Conservation (phyloP, 1,139 yeast genomes). For the Protomyces macrosporus region DNA sequence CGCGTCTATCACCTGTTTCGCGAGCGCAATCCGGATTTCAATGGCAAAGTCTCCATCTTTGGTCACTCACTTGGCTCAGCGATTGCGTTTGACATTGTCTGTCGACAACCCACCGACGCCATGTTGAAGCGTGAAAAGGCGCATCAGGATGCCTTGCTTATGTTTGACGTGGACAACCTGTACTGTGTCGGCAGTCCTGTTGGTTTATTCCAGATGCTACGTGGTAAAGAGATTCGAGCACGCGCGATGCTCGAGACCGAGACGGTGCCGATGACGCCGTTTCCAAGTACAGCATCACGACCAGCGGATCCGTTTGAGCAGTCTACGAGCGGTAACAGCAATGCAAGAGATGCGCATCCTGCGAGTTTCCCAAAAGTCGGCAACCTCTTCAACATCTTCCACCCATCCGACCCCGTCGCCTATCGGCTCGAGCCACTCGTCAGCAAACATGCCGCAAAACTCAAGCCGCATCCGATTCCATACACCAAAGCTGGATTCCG, state of each 20-base stretch:
- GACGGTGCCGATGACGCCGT: conserved; percentile 7
- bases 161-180: conserved; percentile 65
- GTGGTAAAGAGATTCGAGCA: conserved; percentile 33
- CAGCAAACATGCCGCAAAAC: conserved; percentile 40
- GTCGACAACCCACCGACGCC: conserved; percentile 47
- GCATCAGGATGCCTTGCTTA: neutral
- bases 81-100: conserved; percentile 69
- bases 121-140: neutral
- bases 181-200: conserved; percentile 87
- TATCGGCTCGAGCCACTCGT: conserved; percentile 42
- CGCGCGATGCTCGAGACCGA: conserved; percentile 1
- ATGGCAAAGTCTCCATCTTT: conserved; percentile 69
- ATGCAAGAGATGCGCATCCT: neutral
- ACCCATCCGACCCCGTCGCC: conserved; percentile 43
- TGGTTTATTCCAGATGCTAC: conserved; percentile 57
- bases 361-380: conserved; percentile 37
- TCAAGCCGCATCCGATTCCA: conserved; percentile 58
- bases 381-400: conserved; percentile 42
- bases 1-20: conserved; percentile 57
- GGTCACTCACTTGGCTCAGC: conserved; percentile 93
- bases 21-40: conserved; percentile 63
- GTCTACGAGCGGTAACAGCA: neutral
- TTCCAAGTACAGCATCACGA: neutral
- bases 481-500: conserved; percentile 49
- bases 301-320: conserved; percentile 13